Evolutionary conservation across 2,329 filamentous ascomycete genomes (phyloP).

Genomic region (Pseudogymnoascus pannorum): DNA sequence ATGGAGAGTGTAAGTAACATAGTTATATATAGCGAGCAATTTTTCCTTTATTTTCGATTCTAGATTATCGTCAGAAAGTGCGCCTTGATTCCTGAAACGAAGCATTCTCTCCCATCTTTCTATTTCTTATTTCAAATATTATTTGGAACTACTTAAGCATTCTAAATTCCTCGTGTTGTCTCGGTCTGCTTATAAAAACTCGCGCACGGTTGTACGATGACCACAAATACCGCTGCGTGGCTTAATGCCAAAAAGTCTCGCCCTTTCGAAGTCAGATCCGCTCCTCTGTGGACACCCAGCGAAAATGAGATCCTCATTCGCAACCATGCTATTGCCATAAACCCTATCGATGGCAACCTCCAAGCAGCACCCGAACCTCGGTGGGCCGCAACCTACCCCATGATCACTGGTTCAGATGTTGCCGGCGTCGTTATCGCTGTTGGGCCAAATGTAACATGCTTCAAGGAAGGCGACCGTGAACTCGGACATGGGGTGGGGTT

Average conservation of each 20-base stretch:
- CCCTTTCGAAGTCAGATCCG: conserved; percentile 30
- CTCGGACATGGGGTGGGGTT: conserved; percentile 23
- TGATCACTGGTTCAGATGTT: conserved; percentile 44
- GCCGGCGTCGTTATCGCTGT: conserved; percentile 47
- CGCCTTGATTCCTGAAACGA: not conserved
- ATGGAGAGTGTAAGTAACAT: not conserved
- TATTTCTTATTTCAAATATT: not conserved
- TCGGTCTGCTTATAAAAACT: not conserved
- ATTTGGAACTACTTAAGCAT: not conserved
- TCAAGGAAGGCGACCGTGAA: conserved; percentile 47
- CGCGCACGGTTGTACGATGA: not conserved
- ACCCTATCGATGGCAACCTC: conserved; percentile 32
- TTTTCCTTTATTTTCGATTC: not conserved
- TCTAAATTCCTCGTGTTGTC: not conserved
- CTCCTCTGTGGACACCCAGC: conserved; percentile 28
- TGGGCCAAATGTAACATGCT: conserved; percentile 34
- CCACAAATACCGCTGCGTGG: conserved; percentile 22
- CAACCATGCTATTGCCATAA: conserved; percentile 32
- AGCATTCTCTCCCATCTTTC: not conserved
- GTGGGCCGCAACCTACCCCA: conserved; percentile 22
- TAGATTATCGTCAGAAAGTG: not conserved
- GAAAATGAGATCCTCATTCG: conserved; percentile 31
- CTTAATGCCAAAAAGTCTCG: conserved; percentile 24
- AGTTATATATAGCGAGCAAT: not conserved
- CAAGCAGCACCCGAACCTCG: conserved; percentile 17